These are phyloP conservation scores for Sutorius eximius DNA, from an alignment of 1,284 basidiomycete species.

Conservation along the genomic window DNA sequence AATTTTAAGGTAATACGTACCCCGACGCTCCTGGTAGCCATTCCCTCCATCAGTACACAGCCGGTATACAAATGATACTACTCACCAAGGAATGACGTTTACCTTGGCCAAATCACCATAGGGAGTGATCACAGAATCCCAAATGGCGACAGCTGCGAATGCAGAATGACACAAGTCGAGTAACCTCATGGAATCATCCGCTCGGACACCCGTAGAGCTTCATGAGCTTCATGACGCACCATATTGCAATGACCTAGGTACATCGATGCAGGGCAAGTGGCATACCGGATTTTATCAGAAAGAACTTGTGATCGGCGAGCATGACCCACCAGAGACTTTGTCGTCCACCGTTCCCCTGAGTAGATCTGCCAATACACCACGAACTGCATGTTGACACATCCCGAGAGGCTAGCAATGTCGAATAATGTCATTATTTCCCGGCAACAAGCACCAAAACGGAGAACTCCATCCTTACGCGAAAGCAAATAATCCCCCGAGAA, in stretches of 20 bases:
- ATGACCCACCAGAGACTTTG: slow-evolving; percentile 19
- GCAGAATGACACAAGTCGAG: slow-evolving; percentile 25
- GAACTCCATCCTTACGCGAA: slow-evolving; percentile 13
- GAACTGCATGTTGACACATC: slow-evolving; percentile 29
- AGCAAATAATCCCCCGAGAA: slow-evolving; percentile 28
- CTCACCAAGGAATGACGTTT: slow-evolving; percentile 28
- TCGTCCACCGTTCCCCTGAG: slow-evolving; percentile 17
- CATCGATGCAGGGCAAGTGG: neutral
- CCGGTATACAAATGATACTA: neutral
- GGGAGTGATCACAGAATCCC: slow-evolving; percentile 21
- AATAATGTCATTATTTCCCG: neutral
- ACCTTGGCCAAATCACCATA: slow-evolving; percentile 17
- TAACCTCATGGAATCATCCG: slow-evolving; percentile 5
- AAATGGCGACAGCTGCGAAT: slow-evolving; percentile 24
- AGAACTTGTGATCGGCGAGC: too few relatives aligned
- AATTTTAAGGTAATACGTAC: slow-evolving; percentile 10
- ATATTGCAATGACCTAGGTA: slow-evolving; percentile 20
- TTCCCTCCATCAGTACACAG: neutral
- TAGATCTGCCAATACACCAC: slow-evolving; percentile 24
- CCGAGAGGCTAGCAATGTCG: slow-evolving; percentile 19
- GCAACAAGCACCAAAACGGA: neutral
- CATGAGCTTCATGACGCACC: slow-evolving; percentile 8
- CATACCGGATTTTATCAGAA: neutral
- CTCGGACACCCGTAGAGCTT: neutral
- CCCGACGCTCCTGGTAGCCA: slow-evolving; percentile 24